phyloP scores from a whole-genome alignment of 176 grass and related monocot genomes.

The Phragmites australis region DNA sequence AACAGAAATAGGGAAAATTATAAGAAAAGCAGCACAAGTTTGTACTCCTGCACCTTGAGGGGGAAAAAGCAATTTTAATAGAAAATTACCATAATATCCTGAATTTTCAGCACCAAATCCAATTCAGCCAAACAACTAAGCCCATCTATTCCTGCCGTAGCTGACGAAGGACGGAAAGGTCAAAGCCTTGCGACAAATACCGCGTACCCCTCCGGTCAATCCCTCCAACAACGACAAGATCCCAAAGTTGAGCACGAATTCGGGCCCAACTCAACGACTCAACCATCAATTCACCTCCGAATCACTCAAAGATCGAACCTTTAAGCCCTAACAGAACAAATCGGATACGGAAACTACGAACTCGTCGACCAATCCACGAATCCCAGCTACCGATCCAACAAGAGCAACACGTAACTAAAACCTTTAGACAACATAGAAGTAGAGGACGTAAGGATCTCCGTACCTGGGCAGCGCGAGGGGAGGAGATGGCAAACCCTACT shows the following conservation, averaged over 20 bases:
- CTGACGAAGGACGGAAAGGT: not conserved
- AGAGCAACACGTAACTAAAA: not conserved
- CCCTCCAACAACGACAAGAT: not conserved
- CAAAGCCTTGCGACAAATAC: not conserved
- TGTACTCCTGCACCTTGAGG: not conserved
- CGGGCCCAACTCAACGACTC: not conserved
- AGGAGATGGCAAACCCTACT: not conserved
- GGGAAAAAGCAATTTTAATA: not conserved
- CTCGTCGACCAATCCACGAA: not conserved
- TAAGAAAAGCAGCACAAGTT: not conserved
- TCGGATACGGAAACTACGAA: not conserved
- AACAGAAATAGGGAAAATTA: not conserved
- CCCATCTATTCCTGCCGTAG: not conserved
- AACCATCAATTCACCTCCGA: not conserved
- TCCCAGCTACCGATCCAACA: not conserved
- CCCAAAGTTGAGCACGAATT: not conserved
- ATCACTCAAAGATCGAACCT: not conserved
- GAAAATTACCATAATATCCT: not conserved
- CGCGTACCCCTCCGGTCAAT: not conserved
- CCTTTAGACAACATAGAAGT: not conserved
- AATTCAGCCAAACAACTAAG: not conserved
- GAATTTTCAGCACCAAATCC: not conserved
- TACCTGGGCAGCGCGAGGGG: not conserved
- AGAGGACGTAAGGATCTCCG: not conserved
- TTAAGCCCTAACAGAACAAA: slow-evolving; percentile 1